Percentiles rank a stretch among this genome's conserved stretches.
Evolutionary conservation across 2,329 filamentous ascomycete species (phyloP).

Genomic region (Phialophora chinensis): DNA sequence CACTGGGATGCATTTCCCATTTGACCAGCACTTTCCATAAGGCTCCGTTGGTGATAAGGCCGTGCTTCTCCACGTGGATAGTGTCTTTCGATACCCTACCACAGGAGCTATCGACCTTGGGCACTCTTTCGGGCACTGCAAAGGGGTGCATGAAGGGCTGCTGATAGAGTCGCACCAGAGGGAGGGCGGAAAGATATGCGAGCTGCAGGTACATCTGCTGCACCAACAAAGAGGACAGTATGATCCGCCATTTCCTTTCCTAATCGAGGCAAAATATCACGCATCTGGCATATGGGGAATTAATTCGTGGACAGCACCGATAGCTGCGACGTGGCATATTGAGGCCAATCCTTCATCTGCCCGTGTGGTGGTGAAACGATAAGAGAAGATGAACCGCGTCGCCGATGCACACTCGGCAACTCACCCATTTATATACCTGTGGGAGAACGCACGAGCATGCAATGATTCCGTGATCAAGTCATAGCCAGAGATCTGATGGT

Average conservation of each 20-base stretch:
- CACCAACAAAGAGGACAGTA: neutral
- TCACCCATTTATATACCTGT: constrained; percentile 8
- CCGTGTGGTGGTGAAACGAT: neutral
- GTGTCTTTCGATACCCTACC: neutral
- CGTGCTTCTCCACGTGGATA: neutral
- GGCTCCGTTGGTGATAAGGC: neutral
- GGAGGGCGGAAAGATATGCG: neutral
- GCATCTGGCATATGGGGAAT: neutral
- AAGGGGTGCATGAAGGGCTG: neutral
- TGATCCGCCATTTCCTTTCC: constrained; percentile 23
- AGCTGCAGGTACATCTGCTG: constrained; percentile 8
- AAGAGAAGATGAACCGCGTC: constrained; percentile 11
- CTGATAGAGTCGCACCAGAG: neutral
- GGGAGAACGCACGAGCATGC: neutral
- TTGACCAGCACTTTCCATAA: neutral
- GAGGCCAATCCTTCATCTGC: neutral
- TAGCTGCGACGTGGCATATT: neutral
- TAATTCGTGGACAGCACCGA: neutral
- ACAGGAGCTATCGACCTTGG: neutral
- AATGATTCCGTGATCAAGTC: constrained; percentile 17
- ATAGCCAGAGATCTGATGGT: neutral
- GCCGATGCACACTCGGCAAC: neutral
- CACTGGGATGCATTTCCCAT: constrained; percentile 6
- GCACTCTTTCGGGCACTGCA: neutral
- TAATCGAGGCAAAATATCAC: constrained; percentile 35